These are phyloP conservation scores for Petunia axillaris DNA, from an alignment of 257 asterid genomes.

Conservation along the genomic window DNA sequence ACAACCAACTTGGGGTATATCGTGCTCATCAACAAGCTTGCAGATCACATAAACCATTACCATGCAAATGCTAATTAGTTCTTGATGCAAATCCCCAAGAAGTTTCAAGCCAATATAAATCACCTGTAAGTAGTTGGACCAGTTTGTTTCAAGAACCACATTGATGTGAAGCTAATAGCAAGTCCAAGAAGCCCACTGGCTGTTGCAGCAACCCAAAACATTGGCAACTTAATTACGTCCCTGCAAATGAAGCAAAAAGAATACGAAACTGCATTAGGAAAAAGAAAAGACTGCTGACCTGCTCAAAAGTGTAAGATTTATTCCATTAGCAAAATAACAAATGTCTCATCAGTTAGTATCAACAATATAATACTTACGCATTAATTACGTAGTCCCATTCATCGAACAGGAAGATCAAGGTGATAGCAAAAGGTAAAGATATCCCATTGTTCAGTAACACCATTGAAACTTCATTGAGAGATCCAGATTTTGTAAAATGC, in stretches of 20 bases:
- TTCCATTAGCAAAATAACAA: neutral
- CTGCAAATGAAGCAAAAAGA: slow-evolving; percentile 31
- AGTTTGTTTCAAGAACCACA: slow-evolving; percentile 58
- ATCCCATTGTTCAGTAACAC: slow-evolving; percentile 51
- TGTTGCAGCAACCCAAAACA: slow-evolving; percentile 56
- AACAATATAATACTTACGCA: slow-evolving; percentile 34
- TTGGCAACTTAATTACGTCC: slow-evolving; percentile 45
- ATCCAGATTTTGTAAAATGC: slow-evolving; percentile 51
- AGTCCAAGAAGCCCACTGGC: slow-evolving; percentile 58
- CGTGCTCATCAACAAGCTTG: neutral
- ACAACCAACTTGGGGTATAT: neutral
- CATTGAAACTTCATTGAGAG: slow-evolving; percentile 58
- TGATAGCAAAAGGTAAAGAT: slow-evolving; percentile 53
- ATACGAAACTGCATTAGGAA: neutral
- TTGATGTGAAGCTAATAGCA: slow-evolving; percentile 57
- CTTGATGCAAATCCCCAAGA: neutral
- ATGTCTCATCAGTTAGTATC: neutral
- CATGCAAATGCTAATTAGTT: neutral
- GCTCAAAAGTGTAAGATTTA: neutral
- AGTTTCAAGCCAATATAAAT: neutral
- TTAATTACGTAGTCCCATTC: slow-evolving; percentile 50
- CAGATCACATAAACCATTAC: neutral
- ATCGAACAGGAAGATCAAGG: slow-evolving; percentile 45
- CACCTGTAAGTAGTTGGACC: slow-evolving; percentile 62
- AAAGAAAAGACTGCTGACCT: neutral